Conservation (phyloP, 768 basidiomycete species). For the Mycena rosella region DNA sequence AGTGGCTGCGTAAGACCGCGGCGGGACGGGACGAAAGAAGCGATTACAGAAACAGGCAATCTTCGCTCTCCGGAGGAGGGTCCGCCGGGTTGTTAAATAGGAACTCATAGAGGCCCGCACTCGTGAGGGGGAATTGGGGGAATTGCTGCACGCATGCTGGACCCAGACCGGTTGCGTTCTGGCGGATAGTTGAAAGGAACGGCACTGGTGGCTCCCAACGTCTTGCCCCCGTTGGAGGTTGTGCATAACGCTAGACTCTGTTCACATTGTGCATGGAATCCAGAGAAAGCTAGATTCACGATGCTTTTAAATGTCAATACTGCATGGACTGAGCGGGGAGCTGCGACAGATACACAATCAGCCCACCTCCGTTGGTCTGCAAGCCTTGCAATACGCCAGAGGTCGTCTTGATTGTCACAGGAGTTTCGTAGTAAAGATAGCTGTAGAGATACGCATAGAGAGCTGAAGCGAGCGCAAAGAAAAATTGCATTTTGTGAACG, state of each 20-base stretch:
- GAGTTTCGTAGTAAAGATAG: background rate
- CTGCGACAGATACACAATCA: background rate
- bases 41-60: slow-evolving; percentile 35
- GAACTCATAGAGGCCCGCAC: background rate
- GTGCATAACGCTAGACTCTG: slow-evolving; percentile 9
- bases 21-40: too few species aligned
- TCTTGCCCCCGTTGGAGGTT: slow-evolving; percentile 7
- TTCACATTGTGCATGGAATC: background rate
- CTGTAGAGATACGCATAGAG: too few species aligned
- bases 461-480: too few species aligned
- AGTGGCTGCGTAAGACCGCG: too few species aligned
- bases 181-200: slow-evolving; percentile 6
- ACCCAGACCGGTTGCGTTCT: slow-evolving; percentile 17
- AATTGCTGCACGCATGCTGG: slow-evolving; percentile 31
- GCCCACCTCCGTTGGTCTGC: background rate
- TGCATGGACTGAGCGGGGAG: background rate
- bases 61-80: slow-evolving; percentile 26
- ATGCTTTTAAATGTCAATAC: slow-evolving; percentile 25
- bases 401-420: background rate
- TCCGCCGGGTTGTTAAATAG: slow-evolving; percentile 28
- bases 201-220: slow-evolving; percentile 29
- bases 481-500: too few species aligned
- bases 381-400: slow-evolving; percentile 13
- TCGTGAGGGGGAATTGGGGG: slow-evolving; percentile 17
- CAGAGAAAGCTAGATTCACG: slow-evolving; percentile 1